phyloP scores from a whole-genome alignment of 2,329 filamentous ascomycete species.

The Neopestalotiopsis rosae region DNA sequence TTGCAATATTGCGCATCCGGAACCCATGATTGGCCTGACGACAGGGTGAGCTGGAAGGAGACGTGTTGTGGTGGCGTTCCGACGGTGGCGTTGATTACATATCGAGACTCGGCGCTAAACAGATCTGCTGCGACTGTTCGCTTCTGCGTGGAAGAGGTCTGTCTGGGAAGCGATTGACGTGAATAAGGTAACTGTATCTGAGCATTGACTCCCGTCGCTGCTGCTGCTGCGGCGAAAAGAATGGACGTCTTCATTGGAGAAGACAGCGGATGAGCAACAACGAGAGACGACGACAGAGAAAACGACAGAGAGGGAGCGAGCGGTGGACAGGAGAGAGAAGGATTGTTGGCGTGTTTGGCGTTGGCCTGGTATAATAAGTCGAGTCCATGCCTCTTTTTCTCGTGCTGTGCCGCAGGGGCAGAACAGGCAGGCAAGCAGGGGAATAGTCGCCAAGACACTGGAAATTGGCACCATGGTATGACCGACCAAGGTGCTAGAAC shows the following conservation, averaged over 20 bases:
- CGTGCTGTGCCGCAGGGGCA: neutral
- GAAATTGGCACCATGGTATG: neutral
- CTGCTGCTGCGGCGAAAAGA: slow-evolving; percentile 15
- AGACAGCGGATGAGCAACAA: neutral
- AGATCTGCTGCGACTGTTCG: slow-evolving; percentile 12
- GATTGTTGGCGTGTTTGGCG: neutral
- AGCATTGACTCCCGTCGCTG: slow-evolving; percentile 9
- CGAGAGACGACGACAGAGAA: neutral
- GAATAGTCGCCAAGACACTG: neutral
- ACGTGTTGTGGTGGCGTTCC: slow-evolving; percentile 34
- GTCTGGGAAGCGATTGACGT: slow-evolving; percentile 12
- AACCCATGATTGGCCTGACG: slow-evolving; percentile 34
- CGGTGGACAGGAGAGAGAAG: neutral
- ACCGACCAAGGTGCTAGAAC: neutral
- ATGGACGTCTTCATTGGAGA: slow-evolving; percentile 22
- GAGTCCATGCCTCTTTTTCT: neutral
- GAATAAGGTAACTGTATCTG: slow-evolving; percentile 22
- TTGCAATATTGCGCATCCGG: slow-evolving; percentile 24
- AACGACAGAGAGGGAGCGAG: neutral
- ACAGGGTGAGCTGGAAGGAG: slow-evolving; percentile 32
- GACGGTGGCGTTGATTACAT: slow-evolving; percentile 21
- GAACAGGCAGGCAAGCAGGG: neutral
- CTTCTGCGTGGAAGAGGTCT: slow-evolving; percentile 4
- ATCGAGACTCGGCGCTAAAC: slow-evolving; percentile 10
- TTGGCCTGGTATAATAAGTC: neutral